These are phyloP conservation scores for Fragaria nilgerrensis DNA, from an alignment of 306 rosid genomes.

Conservation along the genomic window DNA sequence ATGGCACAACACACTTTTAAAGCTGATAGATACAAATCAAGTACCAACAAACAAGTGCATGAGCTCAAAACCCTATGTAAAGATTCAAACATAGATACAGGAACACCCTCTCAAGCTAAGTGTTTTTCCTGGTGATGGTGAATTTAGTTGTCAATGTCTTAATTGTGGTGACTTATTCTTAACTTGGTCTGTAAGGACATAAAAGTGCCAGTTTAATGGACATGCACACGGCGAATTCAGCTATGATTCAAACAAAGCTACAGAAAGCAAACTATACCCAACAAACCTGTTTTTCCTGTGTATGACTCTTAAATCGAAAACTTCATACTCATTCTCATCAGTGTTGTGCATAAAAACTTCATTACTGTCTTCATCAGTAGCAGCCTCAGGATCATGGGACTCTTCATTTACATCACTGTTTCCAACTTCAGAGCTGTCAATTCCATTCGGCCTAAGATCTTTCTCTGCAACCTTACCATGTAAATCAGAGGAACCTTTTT, in stretches of 20 bases:
- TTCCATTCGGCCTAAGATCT: slow-evolving; percentile 34
- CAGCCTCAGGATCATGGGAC: slow-evolving; percentile 33
- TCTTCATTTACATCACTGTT: slow-evolving; percentile 38
- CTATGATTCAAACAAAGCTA: slow-evolving; percentile 21
- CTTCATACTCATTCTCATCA: slow-evolving; percentile 68
- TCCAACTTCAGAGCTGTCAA: slow-evolving; percentile 26
- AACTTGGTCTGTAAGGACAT: slow-evolving; percentile 13
- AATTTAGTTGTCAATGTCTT: neutral
- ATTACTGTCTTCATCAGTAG: slow-evolving; percentile 53
- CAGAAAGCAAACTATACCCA: slow-evolving; percentile 13
- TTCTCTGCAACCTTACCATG: slow-evolving; percentile 34
- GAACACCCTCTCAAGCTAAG: neutral
- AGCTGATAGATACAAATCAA: slow-evolving; percentile 29
- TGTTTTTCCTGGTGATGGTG: neutral
- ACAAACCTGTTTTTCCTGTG: slow-evolving; percentile 95
- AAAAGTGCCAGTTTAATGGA: slow-evolving; percentile 3
- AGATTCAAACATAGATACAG: slow-evolving; percentile 17
- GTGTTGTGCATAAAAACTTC: slow-evolving; percentile 48
- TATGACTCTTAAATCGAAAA: slow-evolving; percentile 75
- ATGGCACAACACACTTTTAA: slow-evolving; percentile 35
- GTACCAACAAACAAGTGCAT: slow-evolving; percentile 20
- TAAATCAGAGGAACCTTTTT: slow-evolving; percentile 42
- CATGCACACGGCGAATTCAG: slow-evolving; percentile 19
- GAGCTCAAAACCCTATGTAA: slow-evolving; percentile 24
- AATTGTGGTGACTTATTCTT: neutral